These are phyloP conservation scores for Saccharomycopsis guyanensis DNA, from an alignment of 805 yeast genomes.

Conservation along the genomic window DNA sequence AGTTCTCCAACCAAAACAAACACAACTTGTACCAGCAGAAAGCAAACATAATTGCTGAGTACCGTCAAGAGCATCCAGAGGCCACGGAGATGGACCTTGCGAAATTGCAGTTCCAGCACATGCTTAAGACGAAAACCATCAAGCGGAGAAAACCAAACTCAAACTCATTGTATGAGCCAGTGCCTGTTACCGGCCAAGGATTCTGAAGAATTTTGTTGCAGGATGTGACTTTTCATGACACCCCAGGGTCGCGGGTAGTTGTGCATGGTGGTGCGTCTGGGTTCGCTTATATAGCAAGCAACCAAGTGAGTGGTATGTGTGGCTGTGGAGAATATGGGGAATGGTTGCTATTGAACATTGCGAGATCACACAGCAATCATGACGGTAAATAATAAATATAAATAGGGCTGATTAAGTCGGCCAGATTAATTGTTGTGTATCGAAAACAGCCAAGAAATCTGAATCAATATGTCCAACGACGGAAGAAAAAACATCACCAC, in stretches of 20 bases:
- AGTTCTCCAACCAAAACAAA: neutral
- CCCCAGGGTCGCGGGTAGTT: no score
- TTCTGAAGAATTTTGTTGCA: no score
- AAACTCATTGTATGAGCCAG: slow-evolving; percentile 2
- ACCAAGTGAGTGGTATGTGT: no score
- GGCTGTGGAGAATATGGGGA: neutral
- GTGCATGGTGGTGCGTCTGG: no score
- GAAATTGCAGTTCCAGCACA: slow-evolving; percentile 12
- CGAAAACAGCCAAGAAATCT: neutral
- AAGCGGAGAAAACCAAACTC: slow-evolving; percentile 14
- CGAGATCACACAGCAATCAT: neutral
- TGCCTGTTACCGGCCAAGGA: no score
- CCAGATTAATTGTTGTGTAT: no score
- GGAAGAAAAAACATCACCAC: slow-evolving; percentile 74
- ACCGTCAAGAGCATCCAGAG: neutral
- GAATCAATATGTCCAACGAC: slow-evolving; percentile 23
- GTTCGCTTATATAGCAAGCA: no score
- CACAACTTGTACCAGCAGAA: slow-evolving; percentile 1
- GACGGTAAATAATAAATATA: neutral
- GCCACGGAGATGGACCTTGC: neutral
- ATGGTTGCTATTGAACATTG: neutral
- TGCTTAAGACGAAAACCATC: slow-evolving; percentile 10
- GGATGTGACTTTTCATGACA: no score
- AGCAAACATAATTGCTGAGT: neutral
- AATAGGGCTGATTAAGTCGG: no score